phyloP scores from a whole-genome alignment of 345 rosid species.

The Euclidium syriacum region DNA sequence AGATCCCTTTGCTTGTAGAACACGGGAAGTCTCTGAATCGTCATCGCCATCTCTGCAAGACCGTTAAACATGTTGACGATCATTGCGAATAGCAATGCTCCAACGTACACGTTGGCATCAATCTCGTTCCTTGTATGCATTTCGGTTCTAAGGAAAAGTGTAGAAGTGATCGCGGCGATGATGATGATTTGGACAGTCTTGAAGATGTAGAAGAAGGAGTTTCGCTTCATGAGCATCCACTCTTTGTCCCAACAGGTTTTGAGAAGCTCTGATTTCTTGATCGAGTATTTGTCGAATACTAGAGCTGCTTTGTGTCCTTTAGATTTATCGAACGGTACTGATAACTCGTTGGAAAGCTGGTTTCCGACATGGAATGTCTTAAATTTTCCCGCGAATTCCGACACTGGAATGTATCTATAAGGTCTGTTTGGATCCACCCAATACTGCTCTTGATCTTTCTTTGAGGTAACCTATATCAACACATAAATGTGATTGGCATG shows the following conservation, averaged over 20 bases:
- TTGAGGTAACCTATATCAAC: constrained; percentile 64
- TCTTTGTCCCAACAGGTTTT: constrained; percentile 70
- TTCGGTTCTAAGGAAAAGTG: constrained; percentile 27
- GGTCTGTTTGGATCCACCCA: constrained; percentile 54
- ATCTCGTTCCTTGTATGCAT: constrained; percentile 28
- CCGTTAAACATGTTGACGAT: constrained; percentile 35
- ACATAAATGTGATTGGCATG: background rate
- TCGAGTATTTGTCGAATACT: constrained; percentile 46
- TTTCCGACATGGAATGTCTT: constrained; percentile 65
- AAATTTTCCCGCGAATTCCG: constrained; percentile 47
- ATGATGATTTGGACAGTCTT: constrained; percentile 60
- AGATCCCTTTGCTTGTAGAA: constrained; percentile 38
- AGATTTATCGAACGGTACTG: constrained; percentile 50
- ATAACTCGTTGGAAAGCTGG: constrained; percentile 40
- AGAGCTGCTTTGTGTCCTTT: constrained; percentile 60
- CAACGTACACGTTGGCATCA: constrained; percentile 23
- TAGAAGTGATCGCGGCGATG: constrained; percentile 38
- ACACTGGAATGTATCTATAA: constrained; percentile 48
- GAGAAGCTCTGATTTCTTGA: constrained; percentile 50
- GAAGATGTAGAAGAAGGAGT: constrained; percentile 53
- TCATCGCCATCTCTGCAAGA: constrained; percentile 30
- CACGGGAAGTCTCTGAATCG: constrained; percentile 35
- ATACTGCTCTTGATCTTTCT: constrained; percentile 77
- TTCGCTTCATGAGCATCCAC: constrained; percentile 62
- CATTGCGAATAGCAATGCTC: constrained; percentile 26